Evolutionary conservation across 352 stramenopile genomes (phyloP).

Genomic region (Globisporangium nunn): DNA sequence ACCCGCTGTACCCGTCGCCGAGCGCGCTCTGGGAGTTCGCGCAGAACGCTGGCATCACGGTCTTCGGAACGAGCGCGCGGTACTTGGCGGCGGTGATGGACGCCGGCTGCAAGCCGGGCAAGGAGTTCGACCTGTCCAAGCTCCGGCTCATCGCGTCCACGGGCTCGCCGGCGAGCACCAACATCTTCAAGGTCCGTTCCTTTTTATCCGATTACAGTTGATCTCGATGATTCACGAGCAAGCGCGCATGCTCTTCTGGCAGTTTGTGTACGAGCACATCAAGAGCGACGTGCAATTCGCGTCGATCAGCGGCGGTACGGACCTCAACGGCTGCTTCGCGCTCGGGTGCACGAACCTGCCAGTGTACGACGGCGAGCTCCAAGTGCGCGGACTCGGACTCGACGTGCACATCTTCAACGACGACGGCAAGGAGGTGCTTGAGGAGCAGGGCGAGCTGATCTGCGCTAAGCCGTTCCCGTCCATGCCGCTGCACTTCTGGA

Average conservation of each 20-base stretch:
- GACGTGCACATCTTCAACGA: constrained; percentile 75
- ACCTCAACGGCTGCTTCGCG: constrained; percentile 79
- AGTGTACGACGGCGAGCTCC: constrained; percentile 75
- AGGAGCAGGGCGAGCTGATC: constrained; percentile 56
- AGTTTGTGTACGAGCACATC: constrained; percentile 72
- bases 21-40: constrained; percentile 54
- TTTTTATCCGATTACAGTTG: too few species aligned
- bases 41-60: constrained; percentile 44
- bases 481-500: constrained; percentile 81
- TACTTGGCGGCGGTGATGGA: constrained; percentile 75
- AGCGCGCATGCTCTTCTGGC: background rate
- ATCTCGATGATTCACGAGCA: too few species aligned
- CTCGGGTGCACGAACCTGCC: constrained; percentile 67
- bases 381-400: constrained; percentile 71
- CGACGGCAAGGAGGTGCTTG: constrained; percentile 34
- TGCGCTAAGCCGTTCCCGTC: constrained; percentile 79
- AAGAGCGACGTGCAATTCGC: constrained; percentile 74
- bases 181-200: constrained; percentile 53
- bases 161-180: constrained; percentile 63
- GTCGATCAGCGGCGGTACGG: constrained; percentile 79
- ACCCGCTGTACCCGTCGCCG: constrained; percentile 55
- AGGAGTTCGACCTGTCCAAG: constrained; percentile 59
- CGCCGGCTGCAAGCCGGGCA: constrained; percentile 47
- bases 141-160: constrained; percentile 64
- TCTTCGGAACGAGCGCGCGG: constrained; percentile 71